Percentiles rank a stretch among this genome's conserved stretches.
Evolutionary conservation across 805 yeast genomes (phyloP).

Genomic region (Dipodascus albidus): DNA sequence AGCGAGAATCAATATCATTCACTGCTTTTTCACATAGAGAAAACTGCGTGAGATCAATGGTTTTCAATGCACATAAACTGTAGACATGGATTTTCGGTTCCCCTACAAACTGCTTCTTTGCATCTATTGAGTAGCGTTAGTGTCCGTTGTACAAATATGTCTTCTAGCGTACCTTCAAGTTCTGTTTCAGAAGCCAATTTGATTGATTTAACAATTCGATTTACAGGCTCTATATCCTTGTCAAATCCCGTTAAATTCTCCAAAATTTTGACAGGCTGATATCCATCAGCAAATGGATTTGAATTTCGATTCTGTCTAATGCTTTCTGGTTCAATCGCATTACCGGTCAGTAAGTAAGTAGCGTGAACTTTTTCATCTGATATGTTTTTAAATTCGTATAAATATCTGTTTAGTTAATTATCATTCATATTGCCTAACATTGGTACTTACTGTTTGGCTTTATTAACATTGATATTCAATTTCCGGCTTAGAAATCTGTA

Average conservation of each 20-base stretch:
- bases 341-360: neutral
- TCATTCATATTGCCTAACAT: too few species aligned
- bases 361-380: neutral
- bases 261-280: neutral
- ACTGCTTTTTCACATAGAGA: neutral
- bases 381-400: neutral
- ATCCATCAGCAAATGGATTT: neutral
- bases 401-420: neutral
- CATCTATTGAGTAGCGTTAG: neutral
- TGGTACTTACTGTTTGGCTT: neutral
- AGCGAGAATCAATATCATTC: neutral
- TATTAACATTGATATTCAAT: neutral
- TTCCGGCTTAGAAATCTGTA: neutral
- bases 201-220: neutral
- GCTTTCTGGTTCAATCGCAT: neutral
- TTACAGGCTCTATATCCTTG: neutral
- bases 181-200: neutral
- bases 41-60: neutral
- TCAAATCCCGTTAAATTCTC: neutral
- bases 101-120: neutral
- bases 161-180: neutral
- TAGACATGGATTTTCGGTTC: neutral
- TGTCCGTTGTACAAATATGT: neutral
- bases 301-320: neutral
- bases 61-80: neutral